Percentiles rank a stretch among this genome's conserved stretches.
Evolutionary conservation across 208 protist genomes (phyloP).

Genomic region (Trypanosoma rangeli): DNA sequence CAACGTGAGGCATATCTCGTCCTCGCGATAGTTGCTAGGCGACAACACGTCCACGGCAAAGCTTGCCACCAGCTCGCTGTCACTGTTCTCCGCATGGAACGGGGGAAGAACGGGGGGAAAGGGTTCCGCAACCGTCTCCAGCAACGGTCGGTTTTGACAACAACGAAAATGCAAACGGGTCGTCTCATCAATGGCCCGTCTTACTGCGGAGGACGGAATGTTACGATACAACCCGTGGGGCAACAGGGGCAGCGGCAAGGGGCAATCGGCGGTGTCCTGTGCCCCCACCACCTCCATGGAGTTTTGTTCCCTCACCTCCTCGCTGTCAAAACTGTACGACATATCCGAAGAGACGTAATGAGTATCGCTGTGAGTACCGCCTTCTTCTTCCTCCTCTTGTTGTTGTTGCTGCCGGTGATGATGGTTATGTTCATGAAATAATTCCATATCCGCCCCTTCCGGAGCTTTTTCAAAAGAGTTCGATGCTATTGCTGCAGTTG

Average conservation of each 20-base stretch:
- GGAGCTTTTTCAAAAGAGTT: not conserved
- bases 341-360: not conserved
- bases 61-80: constrained; percentile 28
- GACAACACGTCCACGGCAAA: constrained; percentile 15
- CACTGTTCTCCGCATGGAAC: constrained; percentile 36
- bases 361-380: not conserved
- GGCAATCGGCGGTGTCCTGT: not conserved
- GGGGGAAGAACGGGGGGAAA: constrained; percentile 9
- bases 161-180: constrained; percentile 57
- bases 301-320: not conserved
- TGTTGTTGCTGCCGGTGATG: not conserved
- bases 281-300: not conserved
- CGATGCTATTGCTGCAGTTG: not conserved
- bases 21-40: constrained; percentile 35
- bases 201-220: constrained; percentile 41
- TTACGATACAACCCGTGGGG: constrained; percentile 7
- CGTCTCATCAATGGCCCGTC: constrained; percentile 70
- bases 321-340: not conserved
- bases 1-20: constrained; percentile 69
- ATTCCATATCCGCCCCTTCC: not conserved
- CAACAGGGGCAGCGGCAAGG: not conserved
- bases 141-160: constrained; percentile 41
- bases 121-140: constrained; percentile 1
- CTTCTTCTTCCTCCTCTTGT: too few species aligned
- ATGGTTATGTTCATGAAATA: not conserved